Percentiles rank a stretch among this genome's conserved stretches.
These are phyloP conservation scores for Tolypocladium capitatum DNA, from an alignment of 2,329 filamentous ascomycete species.

Conservation along the genomic window DNA sequence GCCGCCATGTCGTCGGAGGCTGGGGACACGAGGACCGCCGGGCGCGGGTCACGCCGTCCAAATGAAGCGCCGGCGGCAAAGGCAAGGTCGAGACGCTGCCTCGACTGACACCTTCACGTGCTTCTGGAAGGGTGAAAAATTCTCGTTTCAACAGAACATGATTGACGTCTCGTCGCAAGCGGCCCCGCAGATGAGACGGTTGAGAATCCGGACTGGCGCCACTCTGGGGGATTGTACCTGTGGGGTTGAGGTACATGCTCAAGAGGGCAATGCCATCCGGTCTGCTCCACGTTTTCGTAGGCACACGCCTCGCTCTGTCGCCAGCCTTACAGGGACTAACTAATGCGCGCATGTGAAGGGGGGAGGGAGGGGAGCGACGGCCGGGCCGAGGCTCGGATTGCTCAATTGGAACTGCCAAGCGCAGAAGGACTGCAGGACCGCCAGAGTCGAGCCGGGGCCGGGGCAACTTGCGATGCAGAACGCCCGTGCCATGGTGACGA, in stretches of 20 bases:
- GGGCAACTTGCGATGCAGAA: background rate
- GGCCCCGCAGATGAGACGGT: background rate
- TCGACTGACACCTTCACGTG: too few species aligned
- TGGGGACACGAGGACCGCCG: too few species aligned
- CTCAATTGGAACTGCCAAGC: background rate
- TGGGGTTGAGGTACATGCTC: constrained; percentile 17
- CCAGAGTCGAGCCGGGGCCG: background rate
- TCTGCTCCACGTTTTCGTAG: constrained; percentile 14
- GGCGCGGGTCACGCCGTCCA: background rate
- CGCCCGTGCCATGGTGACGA: too few species aligned
- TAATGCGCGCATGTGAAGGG: background rate
- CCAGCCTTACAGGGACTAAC: constrained; percentile 2
- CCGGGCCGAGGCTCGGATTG: background rate
- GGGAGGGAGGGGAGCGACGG: too few species aligned
- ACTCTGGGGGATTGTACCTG: constrained; percentile 10
- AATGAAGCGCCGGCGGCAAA: constrained; percentile 15
- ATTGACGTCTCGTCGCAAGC: constrained; percentile 3
- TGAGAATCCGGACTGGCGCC: background rate
- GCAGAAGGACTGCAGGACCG: background rate
- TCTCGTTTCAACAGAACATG: constrained; percentile 9
- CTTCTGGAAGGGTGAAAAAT: constrained; percentile 18
- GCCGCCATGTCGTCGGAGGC: constrained; percentile 5
- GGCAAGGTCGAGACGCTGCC: background rate
- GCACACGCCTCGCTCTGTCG: constrained; percentile 10
- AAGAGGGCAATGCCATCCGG: background rate